Evolutionary conservation across 768 basidiomycete species (phyloP).

Genomic region (Tylopilus rubrobrunneus): DNA sequence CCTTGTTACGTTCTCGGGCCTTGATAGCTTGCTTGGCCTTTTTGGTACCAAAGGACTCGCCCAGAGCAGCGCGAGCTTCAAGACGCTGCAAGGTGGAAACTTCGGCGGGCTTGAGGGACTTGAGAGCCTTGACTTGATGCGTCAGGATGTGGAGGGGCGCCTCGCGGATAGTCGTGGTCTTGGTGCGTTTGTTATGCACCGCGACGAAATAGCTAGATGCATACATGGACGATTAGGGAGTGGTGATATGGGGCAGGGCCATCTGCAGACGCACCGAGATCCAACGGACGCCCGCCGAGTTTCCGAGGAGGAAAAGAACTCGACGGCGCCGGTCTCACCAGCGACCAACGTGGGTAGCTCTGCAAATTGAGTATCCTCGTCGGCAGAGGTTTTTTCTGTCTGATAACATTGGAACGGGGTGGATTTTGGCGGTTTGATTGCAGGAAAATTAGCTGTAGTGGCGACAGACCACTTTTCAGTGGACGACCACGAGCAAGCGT

Average conservation of each 20-base stretch:
- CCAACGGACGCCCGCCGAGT: conserved; percentile 48
- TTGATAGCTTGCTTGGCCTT: conserved; percentile 86
- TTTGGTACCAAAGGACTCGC: conserved; percentile 92
- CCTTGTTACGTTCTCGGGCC: conserved; percentile 82
- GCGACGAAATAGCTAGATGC: conserved; percentile 73
- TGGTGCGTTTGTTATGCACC: conserved; percentile 73
- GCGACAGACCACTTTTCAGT: conserved; percentile 11
- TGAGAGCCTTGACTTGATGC: conserved; percentile 81
- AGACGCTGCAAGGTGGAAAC: conserved; percentile 49
- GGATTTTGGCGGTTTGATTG: conserved; percentile 50
- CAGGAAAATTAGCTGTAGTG: conserved; percentile 59
- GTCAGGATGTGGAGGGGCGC: conserved; percentile 66
- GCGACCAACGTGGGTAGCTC: conserved; percentile 48
- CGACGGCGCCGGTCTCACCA: conserved; percentile 81
- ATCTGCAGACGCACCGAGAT: conserved; percentile 55
- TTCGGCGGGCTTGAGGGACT: conserved; percentile 51
- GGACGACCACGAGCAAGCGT: conserved; percentile 26
- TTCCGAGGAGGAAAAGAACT: conserved; percentile 70
- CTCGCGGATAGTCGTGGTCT: conserved; percentile 64
- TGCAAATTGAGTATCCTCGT: conserved; percentile 30
- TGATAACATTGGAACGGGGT: conserved; percentile 63
- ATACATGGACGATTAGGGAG: not conserved
- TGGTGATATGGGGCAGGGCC: conserved; percentile 1
- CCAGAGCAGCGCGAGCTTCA: conserved; percentile 72
- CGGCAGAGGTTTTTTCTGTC: conserved; percentile 29